Conservation (phyloP, 1,139 yeast species). For the Suhomyces atakaporum region DNA sequence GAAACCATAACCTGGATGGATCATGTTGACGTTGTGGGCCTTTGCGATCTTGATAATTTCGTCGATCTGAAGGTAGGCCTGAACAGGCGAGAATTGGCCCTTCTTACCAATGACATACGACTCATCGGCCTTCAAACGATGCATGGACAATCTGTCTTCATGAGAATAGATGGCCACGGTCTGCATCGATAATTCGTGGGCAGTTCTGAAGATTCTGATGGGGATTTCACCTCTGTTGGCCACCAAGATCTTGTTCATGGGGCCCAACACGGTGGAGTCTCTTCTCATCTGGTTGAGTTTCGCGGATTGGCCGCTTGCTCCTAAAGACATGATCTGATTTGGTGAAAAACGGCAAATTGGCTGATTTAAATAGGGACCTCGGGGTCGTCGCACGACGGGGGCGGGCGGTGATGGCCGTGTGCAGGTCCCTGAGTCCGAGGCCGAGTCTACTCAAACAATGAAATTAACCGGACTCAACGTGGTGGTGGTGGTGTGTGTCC, state of each 20-base stretch:
- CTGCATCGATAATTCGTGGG: slow-evolving; percentile 96
- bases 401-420: too few species aligned
- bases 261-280: slow-evolving; percentile 61
- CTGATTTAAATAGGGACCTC: slow-evolving; percentile 1
- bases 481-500: too few species aligned
- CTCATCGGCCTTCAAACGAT: slow-evolving; percentile 89
- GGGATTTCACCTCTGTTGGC: slow-evolving; percentile 98
- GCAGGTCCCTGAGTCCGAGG: too few species aligned
- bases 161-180: slow-evolving; percentile 97
- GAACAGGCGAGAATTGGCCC: slow-evolving; percentile 93
- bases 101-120: slow-evolving; percentile 88
- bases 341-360: neutral
- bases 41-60: slow-evolving; percentile 91
- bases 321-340: slow-evolving; percentile 8
- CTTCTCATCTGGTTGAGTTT: slow-evolving; percentile 57
- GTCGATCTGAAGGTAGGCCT: slow-evolving; percentile 93
- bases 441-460: too few species aligned
- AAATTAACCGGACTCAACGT: too few species aligned
- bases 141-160: slow-evolving; percentile 94
- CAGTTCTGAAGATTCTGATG: slow-evolving; percentile 89
- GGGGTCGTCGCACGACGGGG: neutral
- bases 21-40: slow-evolving; percentile 87
- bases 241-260: slow-evolving; percentile 75
- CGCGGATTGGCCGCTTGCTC: slow-evolving; percentile 22
- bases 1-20: slow-evolving; percentile 98